Percentiles rank a stretch among this genome's conserved stretches.
Conservation (phyloP, 257 asterid genomes). For the Fraxinus quadrangulata region DNA sequence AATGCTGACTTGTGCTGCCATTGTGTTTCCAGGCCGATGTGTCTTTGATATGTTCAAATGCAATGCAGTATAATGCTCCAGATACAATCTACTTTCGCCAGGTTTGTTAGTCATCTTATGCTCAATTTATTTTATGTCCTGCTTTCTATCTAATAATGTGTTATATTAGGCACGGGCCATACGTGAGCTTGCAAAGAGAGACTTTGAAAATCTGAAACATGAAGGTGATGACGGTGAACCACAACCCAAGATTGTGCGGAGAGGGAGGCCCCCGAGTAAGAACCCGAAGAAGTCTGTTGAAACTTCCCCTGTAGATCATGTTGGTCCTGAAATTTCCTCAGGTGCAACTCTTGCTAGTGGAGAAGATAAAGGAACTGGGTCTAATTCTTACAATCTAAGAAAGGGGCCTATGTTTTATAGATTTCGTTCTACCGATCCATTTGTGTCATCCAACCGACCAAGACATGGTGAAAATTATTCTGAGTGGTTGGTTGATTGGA, state of each 20-base stretch:
- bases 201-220: conserved; percentile 76
- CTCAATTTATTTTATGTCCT: conserved; percentile 8
- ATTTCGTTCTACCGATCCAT: conserved; percentile 53
- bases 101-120: conserved; percentile 42
- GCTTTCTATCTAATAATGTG: conserved; percentile 24
- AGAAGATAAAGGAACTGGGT: conserved; percentile 62
- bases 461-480: conserved; percentile 69
- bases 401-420: conserved; percentile 55
- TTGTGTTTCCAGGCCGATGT: conserved; percentile 75
- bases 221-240: conserved; percentile 92
- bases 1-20: conserved; percentile 8
- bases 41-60: conserved; percentile 84
- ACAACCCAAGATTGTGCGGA: conserved; percentile 85
- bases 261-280: conserved; percentile 94
- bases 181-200: conserved; percentile 80
- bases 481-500: conserved; percentile 82
- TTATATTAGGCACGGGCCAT: conserved; percentile 76
- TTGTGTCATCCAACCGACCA: conserved; percentile 47
- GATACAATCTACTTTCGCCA: conserved; percentile 89
- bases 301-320: conserved; percentile 56
- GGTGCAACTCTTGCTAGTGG: conserved; percentile 58
- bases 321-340: conserved; percentile 53
- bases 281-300: conserved; percentile 62
- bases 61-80: conserved; percentile 83
- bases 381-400: conserved; percentile 78